These are phyloP conservation scores for Pelargonium citronellum DNA, from an alignment of 441 rosid species.

Conservation along the genomic window DNA sequence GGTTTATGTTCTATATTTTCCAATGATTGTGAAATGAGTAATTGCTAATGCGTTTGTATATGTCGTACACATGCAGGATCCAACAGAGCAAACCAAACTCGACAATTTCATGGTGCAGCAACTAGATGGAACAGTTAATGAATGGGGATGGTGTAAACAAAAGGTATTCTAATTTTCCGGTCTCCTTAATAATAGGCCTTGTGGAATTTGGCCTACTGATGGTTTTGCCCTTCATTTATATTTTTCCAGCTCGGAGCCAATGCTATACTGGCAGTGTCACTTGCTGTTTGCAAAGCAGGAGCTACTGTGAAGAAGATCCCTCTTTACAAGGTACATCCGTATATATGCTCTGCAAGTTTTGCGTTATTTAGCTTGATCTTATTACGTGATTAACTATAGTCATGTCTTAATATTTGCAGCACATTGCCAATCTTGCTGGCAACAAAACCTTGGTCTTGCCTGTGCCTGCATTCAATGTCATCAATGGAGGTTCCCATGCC, in stretches of 20 bases:
- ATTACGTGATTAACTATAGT: not conserved
- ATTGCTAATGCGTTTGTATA: no score
- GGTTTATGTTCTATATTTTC: not conserved
- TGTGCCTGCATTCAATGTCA: slow-evolving; percentile 95
- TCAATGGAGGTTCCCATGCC: slow-evolving; percentile 97
- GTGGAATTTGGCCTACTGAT: slow-evolving; percentile 6
- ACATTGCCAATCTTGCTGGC: slow-evolving; percentile 87
- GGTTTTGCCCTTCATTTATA: not conserved
- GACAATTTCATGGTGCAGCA: slow-evolving; percentile 89
- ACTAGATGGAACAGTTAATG: slow-evolving; percentile 89
- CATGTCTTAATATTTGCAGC: slow-evolving; percentile 41
- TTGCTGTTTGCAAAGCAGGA: slow-evolving; percentile 94
- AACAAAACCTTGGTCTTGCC: slow-evolving; percentile 82
- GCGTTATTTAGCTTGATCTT: no score
- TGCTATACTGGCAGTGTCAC: slow-evolving; percentile 90
- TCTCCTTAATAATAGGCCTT: not conserved
- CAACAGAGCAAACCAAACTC: slow-evolving; percentile 72
- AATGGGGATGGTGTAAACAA: slow-evolving; percentile 99
- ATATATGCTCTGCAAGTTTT: no score
- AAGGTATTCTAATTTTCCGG: slow-evolving; percentile 42
- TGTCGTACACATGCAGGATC: slow-evolving; percentile 45
- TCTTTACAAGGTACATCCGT: slow-evolving; percentile 64
- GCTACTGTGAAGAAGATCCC: slow-evolving; percentile 73
- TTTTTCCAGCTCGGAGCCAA: slow-evolving; percentile 82
- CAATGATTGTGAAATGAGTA: no score